Conservation (phyloP, 495 filamentous ascomycete genomes). For the Coniosporium apollinis region DNA sequence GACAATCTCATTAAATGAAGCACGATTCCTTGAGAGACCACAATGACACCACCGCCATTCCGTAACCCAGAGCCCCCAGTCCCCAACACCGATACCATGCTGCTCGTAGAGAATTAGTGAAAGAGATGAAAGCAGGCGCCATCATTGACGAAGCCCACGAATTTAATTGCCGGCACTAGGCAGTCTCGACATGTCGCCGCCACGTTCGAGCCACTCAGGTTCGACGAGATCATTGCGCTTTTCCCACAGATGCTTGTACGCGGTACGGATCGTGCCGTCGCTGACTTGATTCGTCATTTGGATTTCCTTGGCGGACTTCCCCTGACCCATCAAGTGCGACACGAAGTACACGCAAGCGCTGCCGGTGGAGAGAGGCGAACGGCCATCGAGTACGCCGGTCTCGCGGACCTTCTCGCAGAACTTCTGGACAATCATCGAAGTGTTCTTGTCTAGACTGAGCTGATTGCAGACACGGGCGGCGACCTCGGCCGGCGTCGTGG, state of each 20-base stretch:
- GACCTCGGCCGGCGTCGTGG: conserved; percentile 69
- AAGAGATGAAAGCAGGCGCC: no score
- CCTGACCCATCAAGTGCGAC: conserved; percentile 60
- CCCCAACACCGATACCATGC: no score
- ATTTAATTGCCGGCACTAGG: no score
- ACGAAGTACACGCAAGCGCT: conserved; percentile 95
- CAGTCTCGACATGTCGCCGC: conserved; percentile 50
- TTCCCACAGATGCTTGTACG: conserved; percentile 73
- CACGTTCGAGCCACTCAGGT: conserved; percentile 52
- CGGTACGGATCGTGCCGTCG: conserved; percentile 87
- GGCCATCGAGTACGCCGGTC: conserved; percentile 67
- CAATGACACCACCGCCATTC: no score
- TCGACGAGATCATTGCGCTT: conserved; percentile 58
- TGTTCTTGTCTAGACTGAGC: conserved; percentile 48
- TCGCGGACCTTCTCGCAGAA: conserved; percentile 57
- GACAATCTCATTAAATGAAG: no score
- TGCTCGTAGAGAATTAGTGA: no score
- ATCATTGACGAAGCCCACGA: no score
- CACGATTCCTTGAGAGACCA: no score
- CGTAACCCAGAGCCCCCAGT: no score
- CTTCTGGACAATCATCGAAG: conserved; percentile 53
- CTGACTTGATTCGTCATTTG: conserved; percentile 66
- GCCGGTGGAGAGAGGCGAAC: conserved; percentile 84
- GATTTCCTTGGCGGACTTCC: conserved; percentile 73
- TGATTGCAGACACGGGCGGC: conserved; percentile 78